Base-by-base conservation (phyloP, 116 monocot genomes). In the Iris pallida region DNA sequence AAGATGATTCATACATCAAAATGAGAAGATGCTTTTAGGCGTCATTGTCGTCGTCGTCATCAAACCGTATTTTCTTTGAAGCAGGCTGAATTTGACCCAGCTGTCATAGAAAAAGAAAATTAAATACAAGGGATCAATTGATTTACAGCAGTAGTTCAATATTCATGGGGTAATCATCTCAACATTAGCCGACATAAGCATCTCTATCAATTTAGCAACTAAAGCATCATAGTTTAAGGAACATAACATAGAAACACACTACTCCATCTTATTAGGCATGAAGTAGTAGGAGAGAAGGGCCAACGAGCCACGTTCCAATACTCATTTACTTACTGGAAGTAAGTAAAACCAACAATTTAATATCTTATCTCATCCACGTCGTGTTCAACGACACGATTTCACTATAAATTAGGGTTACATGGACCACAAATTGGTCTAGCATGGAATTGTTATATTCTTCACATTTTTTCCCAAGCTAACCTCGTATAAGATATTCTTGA, bases 21-120 rank as follows among this genome's bases (percentile, higher is more conserved):
- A 30, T 3, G 30, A 30, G 3, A 30, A 30, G 30, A 30, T 30
- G 30, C 30, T 30, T 30, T 30, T 30, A 30, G 30, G 30, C 30
- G 2, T 17, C 66, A 40, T 30, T 20, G 14, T 52, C 51, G 14
- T 30, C 51, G 14, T 52, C 51, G 14, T 52, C 12, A 40, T 51
- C 14, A 53, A 66, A 66, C 42, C 53, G 51, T 30, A 66, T 66
- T 45, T 53, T 66, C 66, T 66, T 66, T n/a, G 14, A 52, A 52
- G 14, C 30, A 5, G 66, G 20, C 18, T 53, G 66, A 53, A 66
- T 42, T 2, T 20, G 12, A n/a, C 66, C 66, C 51, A 66, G 52
- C 66, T 66, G 66, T 42, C 19, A 8, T 1, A 64, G 7, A 16
- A 48, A 48, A 4, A 20, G 17, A 19, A 17, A 63, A 63, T 0